These are phyloP conservation scores for Penicillium herquei DNA, from an alignment of 495 filamentous ascomycete species.

Conservation along the genomic window DNA sequence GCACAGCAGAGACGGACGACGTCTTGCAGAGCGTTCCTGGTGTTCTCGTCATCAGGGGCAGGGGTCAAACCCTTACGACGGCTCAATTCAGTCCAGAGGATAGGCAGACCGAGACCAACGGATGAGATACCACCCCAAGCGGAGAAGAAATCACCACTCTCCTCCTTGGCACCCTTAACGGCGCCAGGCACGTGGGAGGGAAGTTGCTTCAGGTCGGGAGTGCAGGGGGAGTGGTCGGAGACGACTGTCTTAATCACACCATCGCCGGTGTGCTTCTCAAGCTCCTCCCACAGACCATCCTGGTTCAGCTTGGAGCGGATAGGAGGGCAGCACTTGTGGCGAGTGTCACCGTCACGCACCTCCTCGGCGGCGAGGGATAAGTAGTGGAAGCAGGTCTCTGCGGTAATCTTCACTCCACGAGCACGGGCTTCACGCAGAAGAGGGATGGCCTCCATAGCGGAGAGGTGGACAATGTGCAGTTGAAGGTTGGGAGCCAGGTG, in stretches of 20 bases:
- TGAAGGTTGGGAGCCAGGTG: conserved; percentile 78
- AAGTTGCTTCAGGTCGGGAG: conserved; percentile 87
- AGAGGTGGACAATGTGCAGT: conserved; percentile 93
- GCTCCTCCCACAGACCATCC: conserved; percentile 83
- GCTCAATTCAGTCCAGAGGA: conserved; percentile 80
- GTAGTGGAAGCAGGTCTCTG: conserved; percentile 98
- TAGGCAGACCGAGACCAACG: conserved; percentile 87
- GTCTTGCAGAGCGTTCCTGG: conserved; percentile 59
- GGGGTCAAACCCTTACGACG: conserved; percentile 48
- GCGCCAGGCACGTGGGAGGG: conserved; percentile 59
- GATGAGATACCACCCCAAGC: conserved; percentile 96
- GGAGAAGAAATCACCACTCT: conserved; percentile 78
- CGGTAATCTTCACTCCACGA: conserved; percentile 85
- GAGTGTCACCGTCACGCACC: conserved; percentile 83
- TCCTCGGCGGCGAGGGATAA: conserved; percentile 85
- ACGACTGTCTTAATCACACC: conserved; percentile 91
- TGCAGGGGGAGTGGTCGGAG: conserved; percentile 96
- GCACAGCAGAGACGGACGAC: conserved; percentile 80
- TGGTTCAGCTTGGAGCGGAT: conserved; percentile 85
- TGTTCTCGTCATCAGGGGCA: conserved; percentile 39
- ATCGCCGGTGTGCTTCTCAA: conserved; percentile 58
- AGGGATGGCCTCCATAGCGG: conserved; percentile 88
- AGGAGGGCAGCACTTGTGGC: conserved; percentile 97
- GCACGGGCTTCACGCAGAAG: conserved; percentile 76
- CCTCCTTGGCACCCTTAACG: conserved; percentile 29